A percentile compares a stretch with the other conserved stretches of the same genome.
phyloP scores from a whole-genome alignment of 345 rosid genomes.

The Rhodamnia argentea region DNA sequence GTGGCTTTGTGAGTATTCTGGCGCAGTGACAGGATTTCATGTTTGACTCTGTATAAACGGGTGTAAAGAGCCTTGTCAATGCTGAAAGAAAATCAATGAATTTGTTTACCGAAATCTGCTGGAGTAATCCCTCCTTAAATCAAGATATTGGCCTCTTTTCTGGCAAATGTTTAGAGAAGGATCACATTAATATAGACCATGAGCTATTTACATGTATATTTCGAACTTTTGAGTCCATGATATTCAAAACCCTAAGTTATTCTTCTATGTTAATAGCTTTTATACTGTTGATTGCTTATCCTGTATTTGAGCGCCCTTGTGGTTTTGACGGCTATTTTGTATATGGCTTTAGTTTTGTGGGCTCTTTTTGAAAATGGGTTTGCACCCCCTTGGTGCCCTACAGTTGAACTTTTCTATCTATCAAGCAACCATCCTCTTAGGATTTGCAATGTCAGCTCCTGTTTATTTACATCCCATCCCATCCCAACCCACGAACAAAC shows the following conservation, averaged over 20 bases:
- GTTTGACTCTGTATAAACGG: not conserved
- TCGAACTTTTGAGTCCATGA: not conserved
- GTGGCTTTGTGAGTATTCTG: not conserved
- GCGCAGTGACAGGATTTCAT: not conserved
- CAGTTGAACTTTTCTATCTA: not conserved
- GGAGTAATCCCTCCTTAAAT: not conserved
- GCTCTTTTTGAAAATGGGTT: not conserved
- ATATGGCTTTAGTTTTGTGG: not conserved
- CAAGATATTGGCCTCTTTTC: not conserved
- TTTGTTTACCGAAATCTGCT: not conserved
- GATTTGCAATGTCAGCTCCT: not conserved
- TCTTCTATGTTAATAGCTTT: not conserved
- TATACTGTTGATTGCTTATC: not conserved
- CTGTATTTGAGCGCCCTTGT: not conserved
- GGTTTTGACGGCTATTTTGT: not conserved
- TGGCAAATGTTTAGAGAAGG: not conserved
- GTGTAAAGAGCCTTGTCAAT: not conserved
- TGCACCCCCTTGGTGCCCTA: not conserved
- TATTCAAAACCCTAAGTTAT: not conserved
- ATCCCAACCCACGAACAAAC: too few relatives aligned
- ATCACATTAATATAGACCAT: not conserved
- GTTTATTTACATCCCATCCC: not conserved
- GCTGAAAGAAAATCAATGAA: not conserved
- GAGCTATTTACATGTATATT: not conserved
- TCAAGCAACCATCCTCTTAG: not conserved